Evolutionary conservation across 2,329 filamentous ascomycete genomes (phyloP), one percentile per base, ranked within the genome.

Genomic region (Fusarium sp.): DNA sequence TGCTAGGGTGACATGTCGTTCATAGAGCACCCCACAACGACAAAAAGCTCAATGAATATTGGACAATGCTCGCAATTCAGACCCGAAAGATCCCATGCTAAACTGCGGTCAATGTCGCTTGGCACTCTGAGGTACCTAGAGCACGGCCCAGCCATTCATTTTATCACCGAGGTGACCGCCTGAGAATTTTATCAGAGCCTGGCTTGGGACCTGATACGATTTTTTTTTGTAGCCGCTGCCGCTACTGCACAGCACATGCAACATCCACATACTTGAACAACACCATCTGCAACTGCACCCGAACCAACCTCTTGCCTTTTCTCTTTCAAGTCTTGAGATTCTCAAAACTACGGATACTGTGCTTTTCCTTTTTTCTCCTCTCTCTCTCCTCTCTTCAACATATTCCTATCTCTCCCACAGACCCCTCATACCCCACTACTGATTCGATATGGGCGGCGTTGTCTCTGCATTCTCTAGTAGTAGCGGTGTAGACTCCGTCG

Each of bases 401-500:
- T 56, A 57, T 58, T 51, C 54, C 44, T 38, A 49, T 44, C 44
- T 28, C 28, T 26, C 33, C 6, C 11, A 55, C 62, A 46, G 33
- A 64, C 51, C 61, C 58, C 62, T 68, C 51, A 70, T 65, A 48
- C 59, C 67, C 52, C 59, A 63, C 58, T 45, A 58, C 56, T 70
- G 66, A 69, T 71, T 65, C 72, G 73, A 75, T 63, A 81, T 81
- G 80, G 80, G 80, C 73, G 79, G 80, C 74, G 80, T 81, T 66
- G 76, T 83, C 66, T 80, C 78, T 68, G 77, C 76, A 60, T 79
- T 82, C 69, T 75, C 77, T 56, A 53, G 60, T 49, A 74, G 72
- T 66, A 77, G 77, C 72, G 78, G 78, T 71, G 75, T 76, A 49
- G 74, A 76, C 34, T 68, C 69, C 72, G 58, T 80, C 45, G 75